These are phyloP conservation scores for Starmerella floris DNA, from an alignment of 805 yeast species.

Conservation along the genomic window DNA sequence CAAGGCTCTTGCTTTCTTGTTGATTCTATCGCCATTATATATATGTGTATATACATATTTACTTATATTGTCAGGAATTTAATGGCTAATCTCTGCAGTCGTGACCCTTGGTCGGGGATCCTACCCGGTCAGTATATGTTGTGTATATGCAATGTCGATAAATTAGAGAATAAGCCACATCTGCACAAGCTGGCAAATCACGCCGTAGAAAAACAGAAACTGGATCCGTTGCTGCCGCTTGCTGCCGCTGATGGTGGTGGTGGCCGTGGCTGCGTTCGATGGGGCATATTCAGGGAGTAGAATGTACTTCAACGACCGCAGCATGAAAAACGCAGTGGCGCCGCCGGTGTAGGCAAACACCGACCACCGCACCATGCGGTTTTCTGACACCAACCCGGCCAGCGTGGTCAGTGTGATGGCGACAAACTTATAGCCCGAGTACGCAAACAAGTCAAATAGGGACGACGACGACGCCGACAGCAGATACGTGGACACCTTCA, in stretches of 20 bases:
- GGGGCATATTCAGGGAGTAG: constrained; percentile 46
- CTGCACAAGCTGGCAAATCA: constrained; percentile 60
- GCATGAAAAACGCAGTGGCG: constrained; percentile 41
- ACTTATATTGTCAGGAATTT: no score
- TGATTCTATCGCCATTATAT: no score
- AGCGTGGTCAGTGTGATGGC: constrained; percentile 35
- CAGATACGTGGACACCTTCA: constrained; percentile 72
- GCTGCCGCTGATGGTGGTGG: constrained; percentile 48
- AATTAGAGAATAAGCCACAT: constrained; percentile 54
- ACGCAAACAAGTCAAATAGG: constrained; percentile 72
- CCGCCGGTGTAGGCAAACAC: constrained; percentile 39
- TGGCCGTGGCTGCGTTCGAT: constrained; percentile 32
- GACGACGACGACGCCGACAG: constrained; percentile 50
- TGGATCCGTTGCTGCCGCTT: constrained; percentile 66
- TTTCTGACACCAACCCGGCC: constrained; percentile 24
- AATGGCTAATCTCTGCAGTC: no score
- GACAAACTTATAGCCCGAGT: constrained; percentile 88
- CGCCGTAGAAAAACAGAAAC: constrained; percentile 72
- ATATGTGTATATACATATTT: no score
- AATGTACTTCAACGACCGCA: constrained; percentile 47
- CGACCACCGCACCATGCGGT: constrained; percentile 35
- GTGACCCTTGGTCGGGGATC: no score
- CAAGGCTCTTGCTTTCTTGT: no score
- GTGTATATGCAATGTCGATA: no score
- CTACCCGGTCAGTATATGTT: no score